Percentiles rank a stretch among this genome's conserved stretches.
phyloP scores from a whole-genome alignment of 495 filamentous ascomycete genomes.

The Entonaema liquescens region DNA sequence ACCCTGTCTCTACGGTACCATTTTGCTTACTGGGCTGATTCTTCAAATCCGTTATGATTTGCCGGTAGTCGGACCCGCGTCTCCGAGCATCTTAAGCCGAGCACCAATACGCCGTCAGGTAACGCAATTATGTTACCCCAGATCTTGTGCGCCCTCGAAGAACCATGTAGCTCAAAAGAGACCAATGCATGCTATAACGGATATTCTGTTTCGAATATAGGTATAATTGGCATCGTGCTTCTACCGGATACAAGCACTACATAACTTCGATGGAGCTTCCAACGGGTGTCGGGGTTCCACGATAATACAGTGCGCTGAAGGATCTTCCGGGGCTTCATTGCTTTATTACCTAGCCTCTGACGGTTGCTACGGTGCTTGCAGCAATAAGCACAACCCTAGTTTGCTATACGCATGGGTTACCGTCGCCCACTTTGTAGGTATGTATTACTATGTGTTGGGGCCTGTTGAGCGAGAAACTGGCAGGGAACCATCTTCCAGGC shows the following conservation, averaged over 20 bases:
- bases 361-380: constrained; percentile 31
- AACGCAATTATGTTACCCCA: constrained; percentile 26
- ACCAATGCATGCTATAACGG: constrained; percentile 17
- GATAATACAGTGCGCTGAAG: constrained; percentile 31
- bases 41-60: constrained; percentile 13
- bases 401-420: constrained; percentile 33
- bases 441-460: constrained; percentile 22
- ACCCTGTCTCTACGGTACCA: constrained; percentile 21
- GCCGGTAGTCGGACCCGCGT: constrained; percentile 31
- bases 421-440: constrained; percentile 1
- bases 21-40: constrained; percentile 16
- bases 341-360: constrained; percentile 14
- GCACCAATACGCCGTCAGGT: constrained; percentile 12
- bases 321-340: constrained; percentile 26
- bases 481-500: constrained; percentile 21
- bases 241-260: background rate
- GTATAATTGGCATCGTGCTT: background rate
- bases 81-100: constrained; percentile 13
- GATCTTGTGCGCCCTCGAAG: constrained; percentile 18
- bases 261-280: constrained; percentile 9
- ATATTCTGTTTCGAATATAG: constrained; percentile 27
- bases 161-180: constrained; percentile 16
- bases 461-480: constrained; percentile 21
- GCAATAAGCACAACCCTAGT: constrained; percentile 36
- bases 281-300: background rate